phyloP scores from a whole-genome alignment of 371 early-diverging fungal genomes.

The Parasitella parasitica region DNA sequence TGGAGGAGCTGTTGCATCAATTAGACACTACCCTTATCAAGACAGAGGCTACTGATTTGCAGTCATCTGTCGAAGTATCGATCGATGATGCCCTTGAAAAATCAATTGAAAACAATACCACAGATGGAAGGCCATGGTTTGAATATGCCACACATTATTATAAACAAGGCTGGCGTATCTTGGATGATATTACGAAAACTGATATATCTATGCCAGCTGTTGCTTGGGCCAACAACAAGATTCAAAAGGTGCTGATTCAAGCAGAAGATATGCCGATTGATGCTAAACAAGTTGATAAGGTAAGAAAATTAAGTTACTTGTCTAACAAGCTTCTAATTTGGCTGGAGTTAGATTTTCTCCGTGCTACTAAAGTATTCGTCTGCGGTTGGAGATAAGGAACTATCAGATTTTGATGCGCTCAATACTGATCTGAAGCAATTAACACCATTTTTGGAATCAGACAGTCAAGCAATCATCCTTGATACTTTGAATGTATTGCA shows the following conservation, averaged over 20 bases:
- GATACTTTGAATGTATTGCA: conserved; percentile 21
- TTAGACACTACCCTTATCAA: conserved; percentile 2
- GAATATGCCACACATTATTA: conserved; percentile 63
- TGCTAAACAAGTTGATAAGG: conserved; percentile 19
- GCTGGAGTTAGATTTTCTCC: conserved; percentile 9
- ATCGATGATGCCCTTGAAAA: conserved; percentile 30
- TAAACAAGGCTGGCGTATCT: conserved; percentile 59
- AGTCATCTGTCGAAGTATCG: conserved; percentile 30
- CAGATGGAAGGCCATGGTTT: conserved; percentile 62
- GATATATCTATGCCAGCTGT: conserved; percentile 25
- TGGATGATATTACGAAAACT: conserved; percentile 46
- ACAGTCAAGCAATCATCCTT: conserved; percentile 6
- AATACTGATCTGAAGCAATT: conserved; percentile 12
- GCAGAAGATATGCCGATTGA: background rate
- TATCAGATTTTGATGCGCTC: background rate
- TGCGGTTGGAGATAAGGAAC: background rate
- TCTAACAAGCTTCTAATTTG: background rate
- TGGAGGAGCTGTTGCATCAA: background rate
- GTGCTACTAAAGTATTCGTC: conserved; percentile 18
- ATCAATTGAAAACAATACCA: conserved; percentile 25
- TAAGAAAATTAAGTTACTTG: background rate
- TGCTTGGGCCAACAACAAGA: conserved; percentile 24
- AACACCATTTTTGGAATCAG: conserved; percentile 4
- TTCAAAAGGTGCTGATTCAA: background rate
- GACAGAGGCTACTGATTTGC: conserved; percentile 2